phyloP scores from a whole-genome alignment of 2,329 filamentous ascomycete genomes.

The Aureobasidium melanogenum region DNA sequence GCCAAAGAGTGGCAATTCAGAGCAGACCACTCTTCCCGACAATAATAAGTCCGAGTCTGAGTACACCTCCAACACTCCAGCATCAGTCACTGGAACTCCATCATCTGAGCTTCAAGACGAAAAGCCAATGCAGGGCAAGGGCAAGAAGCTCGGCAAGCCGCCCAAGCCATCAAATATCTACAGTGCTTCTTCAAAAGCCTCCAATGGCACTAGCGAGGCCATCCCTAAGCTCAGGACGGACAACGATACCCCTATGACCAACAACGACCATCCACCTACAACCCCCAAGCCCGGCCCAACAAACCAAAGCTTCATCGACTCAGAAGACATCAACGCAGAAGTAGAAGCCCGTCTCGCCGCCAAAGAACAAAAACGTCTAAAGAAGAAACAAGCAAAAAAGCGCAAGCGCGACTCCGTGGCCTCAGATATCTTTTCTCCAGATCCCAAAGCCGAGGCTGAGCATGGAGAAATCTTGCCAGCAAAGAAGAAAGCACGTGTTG shows the following conservation, averaged over 20 bases:
- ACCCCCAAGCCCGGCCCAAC: background rate
- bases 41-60: background rate
- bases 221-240: background rate
- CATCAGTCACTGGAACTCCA: background rate
- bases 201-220: background rate
- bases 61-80: background rate
- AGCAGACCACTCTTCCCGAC: background rate
- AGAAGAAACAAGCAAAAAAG: slow-evolving; percentile 22
- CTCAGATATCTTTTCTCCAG: slow-evolving; percentile 19
- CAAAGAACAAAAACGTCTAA: slow-evolving; percentile 21
- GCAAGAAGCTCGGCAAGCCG: background rate
- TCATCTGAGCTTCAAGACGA: background rate
- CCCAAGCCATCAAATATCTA: background rate
- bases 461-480: background rate
- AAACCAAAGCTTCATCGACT: slow-evolving; percentile 13
- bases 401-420: slow-evolving; percentile 24
- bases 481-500: slow-evolving; percentile 11
- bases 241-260: background rate
- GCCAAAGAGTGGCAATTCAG: background rate
- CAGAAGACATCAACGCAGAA: slow-evolving; percentile 23
- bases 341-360: slow-evolving; percentile 24
- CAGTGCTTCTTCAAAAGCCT: background rate
- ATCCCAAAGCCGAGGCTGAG: slow-evolving; percentile 13
- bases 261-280: background rate
- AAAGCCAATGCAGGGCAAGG: background rate